A percentile compares a stretch with the other conserved stretches of the same genome.
These are phyloP conservation scores for Puya raimondii DNA, from an alignment of 176 grass and related monocot genomes.

Conservation along the genomic window DNA sequence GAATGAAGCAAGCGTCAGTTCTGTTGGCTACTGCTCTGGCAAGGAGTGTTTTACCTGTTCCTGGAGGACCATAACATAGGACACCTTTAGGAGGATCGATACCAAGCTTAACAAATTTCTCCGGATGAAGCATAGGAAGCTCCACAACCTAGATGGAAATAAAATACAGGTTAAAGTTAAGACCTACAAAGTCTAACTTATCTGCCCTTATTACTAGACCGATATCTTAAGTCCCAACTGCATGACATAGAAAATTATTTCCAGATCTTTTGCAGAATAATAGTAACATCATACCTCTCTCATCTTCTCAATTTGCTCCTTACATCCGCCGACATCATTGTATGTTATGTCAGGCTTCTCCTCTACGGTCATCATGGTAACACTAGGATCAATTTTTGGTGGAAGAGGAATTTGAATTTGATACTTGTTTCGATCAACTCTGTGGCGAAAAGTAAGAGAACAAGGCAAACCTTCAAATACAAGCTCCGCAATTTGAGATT, in stretches of 20 bases:
- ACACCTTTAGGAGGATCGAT: conserved; percentile 34
- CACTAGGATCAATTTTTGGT: conserved; percentile 93
- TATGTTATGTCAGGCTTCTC: conserved; percentile 34
- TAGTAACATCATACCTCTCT: conserved; percentile 3
- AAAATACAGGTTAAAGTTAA: too few relatives aligned
- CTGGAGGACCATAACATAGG: conserved; percentile 23
- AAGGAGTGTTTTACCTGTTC: conserved; percentile 37
- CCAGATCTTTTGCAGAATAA: not conserved
- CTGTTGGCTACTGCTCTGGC: conserved; percentile 28
- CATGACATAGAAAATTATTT: too few relatives aligned
- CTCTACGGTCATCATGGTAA: conserved; percentile 94
- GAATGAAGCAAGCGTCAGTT: conserved; percentile 33
- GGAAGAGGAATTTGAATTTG: conserved; percentile 90
- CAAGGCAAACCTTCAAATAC: conserved; percentile 5
- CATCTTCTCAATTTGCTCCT: conserved; percentile 34
- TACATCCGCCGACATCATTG: conserved; percentile 28
- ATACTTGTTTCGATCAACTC: conserved; percentile 89
- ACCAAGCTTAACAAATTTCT: conserved; percentile 26
- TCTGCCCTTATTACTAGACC: too few relatives aligned
- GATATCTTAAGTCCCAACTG: too few relatives aligned
- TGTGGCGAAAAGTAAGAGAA: conserved; percentile 21
- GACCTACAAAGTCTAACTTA: too few relatives aligned
- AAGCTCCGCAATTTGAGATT: too few relatives aligned
- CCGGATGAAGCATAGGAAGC: conserved; percentile 32
- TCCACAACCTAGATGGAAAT: conserved; percentile 21